Evolutionary conservation across 129 eudicot genomes (phyloP).

Genomic region (Chrysanthemum seticuspe): DNA sequence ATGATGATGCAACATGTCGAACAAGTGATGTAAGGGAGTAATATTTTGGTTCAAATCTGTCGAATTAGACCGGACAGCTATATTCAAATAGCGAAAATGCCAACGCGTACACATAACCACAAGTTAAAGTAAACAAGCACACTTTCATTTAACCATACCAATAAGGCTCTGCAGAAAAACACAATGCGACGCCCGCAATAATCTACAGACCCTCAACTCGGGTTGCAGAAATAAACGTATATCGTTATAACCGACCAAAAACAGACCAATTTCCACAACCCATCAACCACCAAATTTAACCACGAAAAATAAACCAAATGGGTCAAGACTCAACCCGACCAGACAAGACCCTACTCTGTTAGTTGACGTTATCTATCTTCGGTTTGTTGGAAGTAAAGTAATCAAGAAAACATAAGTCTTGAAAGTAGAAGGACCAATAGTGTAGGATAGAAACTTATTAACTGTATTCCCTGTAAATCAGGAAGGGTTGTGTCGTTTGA

Average conservation of each 20-base stretch:
- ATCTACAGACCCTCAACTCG: conserved; percentile 39
- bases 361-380: conserved; percentile 24
- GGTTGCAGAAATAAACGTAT: conserved; percentile 30
- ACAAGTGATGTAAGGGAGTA: no score
- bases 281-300: conserved; percentile 36
- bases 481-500: no score
- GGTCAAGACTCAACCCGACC: conserved; percentile 23
- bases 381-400: no score
- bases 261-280: conserved; percentile 26
- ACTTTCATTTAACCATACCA: conserved; percentile 19
- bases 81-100: no score
- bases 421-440: no score
- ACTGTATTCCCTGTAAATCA: no score
- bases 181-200: conserved; percentile 32
- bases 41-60: no score
- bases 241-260: conserved; percentile 27
- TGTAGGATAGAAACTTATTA: no score
- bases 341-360: conserved; percentile 16
- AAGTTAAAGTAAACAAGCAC: conserved; percentile 14
- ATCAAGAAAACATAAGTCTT: no score
- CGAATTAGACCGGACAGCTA: no score
- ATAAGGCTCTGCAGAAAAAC: conserved; percentile 36
- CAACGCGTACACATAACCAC: background rate
- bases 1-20: no score
- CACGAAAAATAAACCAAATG: conserved; percentile 8